Conservation (phyloP, 2,329 filamentous ascomycete genomes). For the Escovopsis sp. region DNA sequence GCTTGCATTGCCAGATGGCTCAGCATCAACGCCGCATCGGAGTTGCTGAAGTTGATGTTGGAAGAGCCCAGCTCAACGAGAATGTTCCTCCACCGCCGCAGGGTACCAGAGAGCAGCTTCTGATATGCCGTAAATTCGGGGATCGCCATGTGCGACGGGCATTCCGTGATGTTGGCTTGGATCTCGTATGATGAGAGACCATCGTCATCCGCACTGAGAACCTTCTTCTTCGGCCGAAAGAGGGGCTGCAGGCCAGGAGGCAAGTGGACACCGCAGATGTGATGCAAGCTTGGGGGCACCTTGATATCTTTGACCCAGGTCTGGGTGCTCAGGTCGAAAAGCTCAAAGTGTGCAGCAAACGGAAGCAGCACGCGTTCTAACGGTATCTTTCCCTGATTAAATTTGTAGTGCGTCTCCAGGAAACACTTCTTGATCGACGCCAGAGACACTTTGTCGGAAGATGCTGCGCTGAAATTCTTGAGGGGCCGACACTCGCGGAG, state of each 20-base stretch:
- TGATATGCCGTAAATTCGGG: constrained; percentile 41
- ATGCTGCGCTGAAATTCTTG: background rate
- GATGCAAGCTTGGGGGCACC: constrained; percentile 28
- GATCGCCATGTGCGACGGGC: constrained; percentile 28
- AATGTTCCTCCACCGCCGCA: constrained; percentile 33
- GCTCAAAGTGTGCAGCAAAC: constrained; percentile 4
- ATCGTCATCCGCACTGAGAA: background rate
- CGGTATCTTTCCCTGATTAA: background rate
- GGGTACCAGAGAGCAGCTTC: constrained; percentile 27
- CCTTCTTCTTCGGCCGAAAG: background rate
- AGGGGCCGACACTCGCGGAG: constrained; percentile 1
- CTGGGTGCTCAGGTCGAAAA: constrained; percentile 1
- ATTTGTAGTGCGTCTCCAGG: constrained; percentile 12
- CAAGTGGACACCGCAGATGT: constrained; percentile 18
- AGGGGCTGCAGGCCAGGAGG: constrained; percentile 1
- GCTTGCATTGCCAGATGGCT: constrained; percentile 36
- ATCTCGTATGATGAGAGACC: constrained; percentile 33
- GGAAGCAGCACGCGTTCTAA: constrained; percentile 1
- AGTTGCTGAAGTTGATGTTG: constrained; percentile 38
- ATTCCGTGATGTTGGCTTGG: constrained; percentile 31
- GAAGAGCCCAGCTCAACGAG: constrained; percentile 34
- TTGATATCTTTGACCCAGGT: constrained; percentile 3
- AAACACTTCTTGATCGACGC: constrained; percentile 13
- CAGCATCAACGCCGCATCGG: constrained; percentile 30
- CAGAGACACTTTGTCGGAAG: constrained; percentile 5